Percentiles rank a stretch among this genome's conserved stretches.
phyloP scores from a whole-genome alignment of 108 stramenopile species.

The Poteriospumella lacustris region DNA sequence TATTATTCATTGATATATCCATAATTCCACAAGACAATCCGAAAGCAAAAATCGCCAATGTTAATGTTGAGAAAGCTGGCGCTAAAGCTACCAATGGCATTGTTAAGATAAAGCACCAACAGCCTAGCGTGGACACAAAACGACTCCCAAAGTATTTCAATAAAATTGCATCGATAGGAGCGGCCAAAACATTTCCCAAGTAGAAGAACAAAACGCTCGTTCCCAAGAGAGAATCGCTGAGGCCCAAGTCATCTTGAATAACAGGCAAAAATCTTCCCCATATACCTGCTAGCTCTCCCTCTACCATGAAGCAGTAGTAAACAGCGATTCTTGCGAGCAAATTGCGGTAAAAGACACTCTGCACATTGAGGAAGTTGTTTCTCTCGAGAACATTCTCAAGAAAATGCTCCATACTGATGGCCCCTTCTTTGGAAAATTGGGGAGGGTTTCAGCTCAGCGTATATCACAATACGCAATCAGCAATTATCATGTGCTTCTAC shows the following conservation, averaged over 20 bases:
- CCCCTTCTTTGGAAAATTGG: too few species aligned
- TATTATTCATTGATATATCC: conserved; percentile 21
- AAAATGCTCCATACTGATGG: background rate
- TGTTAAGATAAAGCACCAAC: background rate
- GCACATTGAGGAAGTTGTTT: background rate
- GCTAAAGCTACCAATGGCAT: background rate
- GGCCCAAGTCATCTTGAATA: background rate
- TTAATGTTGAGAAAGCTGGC: background rate
- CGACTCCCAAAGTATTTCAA: background rate
- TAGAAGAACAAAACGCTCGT: background rate
- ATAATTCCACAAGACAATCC: conserved; percentile 6
- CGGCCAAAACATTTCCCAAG: background rate
- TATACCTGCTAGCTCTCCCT: conserved; percentile 11
- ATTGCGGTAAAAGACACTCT: background rate
- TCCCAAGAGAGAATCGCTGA: background rate
- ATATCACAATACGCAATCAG: too few species aligned
- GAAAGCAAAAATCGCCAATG: background rate
- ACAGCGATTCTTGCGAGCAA: background rate
- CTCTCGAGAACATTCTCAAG: background rate
- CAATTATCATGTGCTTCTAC: too few species aligned
- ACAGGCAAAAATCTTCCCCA: background rate
- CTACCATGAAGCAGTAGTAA: background rate
- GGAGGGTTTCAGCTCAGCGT: too few species aligned
- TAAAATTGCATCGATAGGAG: background rate
- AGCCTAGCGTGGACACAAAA: background rate